Evolutionary conservation across 1,284 basidiomycete species (phyloP), one percentile per base, ranked within the genome.

Genomic region (Ustilago xerochloae): DNA sequence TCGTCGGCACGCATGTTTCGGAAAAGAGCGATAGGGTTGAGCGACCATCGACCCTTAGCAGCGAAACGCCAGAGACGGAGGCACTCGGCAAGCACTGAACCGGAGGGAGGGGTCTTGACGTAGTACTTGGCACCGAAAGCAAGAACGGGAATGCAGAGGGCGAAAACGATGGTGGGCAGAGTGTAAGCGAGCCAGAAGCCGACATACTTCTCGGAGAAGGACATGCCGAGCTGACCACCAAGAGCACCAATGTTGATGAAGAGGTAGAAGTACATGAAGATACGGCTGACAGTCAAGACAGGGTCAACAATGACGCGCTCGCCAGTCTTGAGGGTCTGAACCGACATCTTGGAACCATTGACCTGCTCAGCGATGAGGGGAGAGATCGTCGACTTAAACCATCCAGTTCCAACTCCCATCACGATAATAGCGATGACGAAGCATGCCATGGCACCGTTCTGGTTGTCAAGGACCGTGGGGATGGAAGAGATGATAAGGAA

Each of bases 231-330:
- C 66, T 86, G 86, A 32, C 82, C 80, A 26, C 63, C 68, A 9
- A 83, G 67, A 6, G 82, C 82, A 41, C 81, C 79, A 32, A 85
- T 64, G 60, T 83, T 82, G 69, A 85, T 84, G 58, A 79, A 73
- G 24, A 86, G 53, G 74, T 84, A 84, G 59, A 82, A 84, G 77
- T 79, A 82, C 62, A 79, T 68, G 56, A 79, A 84, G 36, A 84
- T 62, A 6, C 81, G 76, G 45, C 67, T 70, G 36, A 79, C 87
- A 1, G 93, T 94, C 78, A 91, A 78, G 0, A 87, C 83, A 0
- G 93, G 93, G 82, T 94, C 92, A 33, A 94, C 89, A 67, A 94
- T 90, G 56, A 94, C 92, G 33, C 90, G 87, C 84, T 93, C 91
- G 46, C 92, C 92, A 20, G 82, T 86, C 67, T 87, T 88, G 2